Conservation (phyloP, 2,329 filamentous ascomycete species). For the Sclerotinia borealis region DNA sequence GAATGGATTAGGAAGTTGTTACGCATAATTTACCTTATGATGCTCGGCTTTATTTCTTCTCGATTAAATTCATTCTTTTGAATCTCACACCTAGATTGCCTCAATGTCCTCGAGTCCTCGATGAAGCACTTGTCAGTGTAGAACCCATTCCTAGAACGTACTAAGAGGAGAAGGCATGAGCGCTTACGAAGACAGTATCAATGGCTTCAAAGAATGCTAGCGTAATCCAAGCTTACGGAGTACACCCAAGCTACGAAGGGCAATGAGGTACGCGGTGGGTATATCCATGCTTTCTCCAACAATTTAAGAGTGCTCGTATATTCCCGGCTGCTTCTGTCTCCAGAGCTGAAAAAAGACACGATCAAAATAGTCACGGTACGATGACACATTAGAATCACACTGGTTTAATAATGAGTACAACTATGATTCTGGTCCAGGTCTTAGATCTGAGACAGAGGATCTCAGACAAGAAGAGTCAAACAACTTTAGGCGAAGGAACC, state of each 20-base stretch:
- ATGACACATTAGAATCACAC: background rate
- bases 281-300: background rate
- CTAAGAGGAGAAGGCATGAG: conserved; percentile 50
- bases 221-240: background rate
- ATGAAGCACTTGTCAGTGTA: conserved; percentile 44
- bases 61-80: background rate
- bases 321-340: background rate
- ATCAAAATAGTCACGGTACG: background rate
- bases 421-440: background rate
- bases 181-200: conserved; percentile 25
- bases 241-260: no score
- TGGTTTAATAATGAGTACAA: background rate
- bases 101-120: conserved; percentile 33
- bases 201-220: conserved; percentile 17
- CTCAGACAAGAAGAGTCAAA: conserved; percentile 1
- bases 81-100: conserved; percentile 37
- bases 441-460: conserved; percentile 8
- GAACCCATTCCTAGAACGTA: conserved; percentile 46
- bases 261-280: background rate
- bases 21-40: conserved; percentile 11
- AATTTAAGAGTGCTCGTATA: background rate
- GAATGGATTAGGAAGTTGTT: conserved; percentile 24
- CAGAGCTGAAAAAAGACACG: background rate
- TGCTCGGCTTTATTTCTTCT: background rate
- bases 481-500: background rate